Evolutionary conservation across 75 land plant species (phyloP), one percentile per base, ranked within the genome.

Genomic region (Chamaecyparis obtusa): DNA sequence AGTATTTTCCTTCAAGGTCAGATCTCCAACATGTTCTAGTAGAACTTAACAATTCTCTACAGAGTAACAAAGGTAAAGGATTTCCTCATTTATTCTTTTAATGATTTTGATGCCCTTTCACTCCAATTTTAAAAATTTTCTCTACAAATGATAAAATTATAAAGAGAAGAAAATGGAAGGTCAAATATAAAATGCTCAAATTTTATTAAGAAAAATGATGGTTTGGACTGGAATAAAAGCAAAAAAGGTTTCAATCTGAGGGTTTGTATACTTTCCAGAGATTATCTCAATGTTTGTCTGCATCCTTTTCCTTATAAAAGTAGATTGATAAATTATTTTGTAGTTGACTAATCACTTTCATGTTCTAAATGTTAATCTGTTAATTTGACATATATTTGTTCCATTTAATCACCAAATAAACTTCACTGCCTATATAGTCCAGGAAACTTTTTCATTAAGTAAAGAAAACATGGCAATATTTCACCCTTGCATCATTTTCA

Each of bases 401-500:
- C 81, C 44, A 39, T 33, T 78, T 17, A 5, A 35, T 36, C 6
- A 35, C 41, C 79, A 3, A 76, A 35, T 16, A 76, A 76, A 36
- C 39, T 76, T 76, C 19, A 36, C 69, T 64, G 9, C 7, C 27
- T 0, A 36, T 76, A 76, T 76, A 17, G 36, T 36, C 79, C 79
- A 33, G 32, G 79, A 76, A 36, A 0, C 17, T 36, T 36, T 76
- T 76, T 76, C 19, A 35, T 36, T 15, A 76, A 76, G 79, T 35
- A 36, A 36, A 36, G 79, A 27, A 36, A 33, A 76, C 3, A 4
- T 76, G 16, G 16, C 43, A 37, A 37, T 41, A 44, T 78, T 39
- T 24, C 81, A 78, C 39, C 39, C 27, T 78, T 78, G 81, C 81
- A 78, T 54, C 67, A 71, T 43, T 71, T 35, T 56, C 86, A 41